Conservation (phyloP, 495 filamentous ascomycete species). For the Penicillium chermesinum region DNA sequence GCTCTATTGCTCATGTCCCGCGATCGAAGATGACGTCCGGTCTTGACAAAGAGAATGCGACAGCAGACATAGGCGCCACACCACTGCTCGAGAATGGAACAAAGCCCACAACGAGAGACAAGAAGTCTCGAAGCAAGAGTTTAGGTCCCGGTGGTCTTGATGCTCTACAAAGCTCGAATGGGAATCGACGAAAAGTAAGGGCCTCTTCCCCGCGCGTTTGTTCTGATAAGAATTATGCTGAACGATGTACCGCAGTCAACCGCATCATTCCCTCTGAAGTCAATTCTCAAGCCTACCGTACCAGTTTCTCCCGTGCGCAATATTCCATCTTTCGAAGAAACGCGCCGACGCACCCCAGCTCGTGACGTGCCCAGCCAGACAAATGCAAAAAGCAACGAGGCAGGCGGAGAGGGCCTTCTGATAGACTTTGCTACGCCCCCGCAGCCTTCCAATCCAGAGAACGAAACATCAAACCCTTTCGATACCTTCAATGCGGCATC, state of each 20-base stretch:
- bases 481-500: constrained; percentile 50
- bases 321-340: constrained; percentile 47
- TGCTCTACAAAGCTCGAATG: constrained; percentile 67
- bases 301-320: constrained; percentile 59
- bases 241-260: constrained; percentile 40
- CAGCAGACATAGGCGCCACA: constrained; percentile 49
- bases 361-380: constrained; percentile 26
- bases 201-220: constrained; percentile 2
- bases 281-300: constrained; percentile 82
- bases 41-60: constrained; percentile 69
- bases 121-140: constrained; percentile 90
- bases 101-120: constrained; percentile 41
- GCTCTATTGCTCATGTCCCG: constrained; percentile 68
- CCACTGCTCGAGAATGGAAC: constrained; percentile 24
- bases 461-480: constrained; percentile 51
- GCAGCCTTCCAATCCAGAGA: constrained; percentile 31
- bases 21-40: constrained; percentile 41
- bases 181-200: constrained; percentile 75
- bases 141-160: constrained; percentile 88
- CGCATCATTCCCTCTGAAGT: constrained; percentile 56
- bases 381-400: constrained; percentile 7
- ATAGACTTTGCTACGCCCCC: constrained; percentile 47
- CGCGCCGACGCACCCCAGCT: constrained; percentile 37
- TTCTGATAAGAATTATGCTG: constrained; percentile 2
- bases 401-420: constrained; percentile 33